A percentile compares a stretch with the other conserved stretches of the same genome.
Evolutionary conservation across 2,329 filamentous ascomycete species (phyloP).

Genomic region (Penicillium sp.): DNA sequence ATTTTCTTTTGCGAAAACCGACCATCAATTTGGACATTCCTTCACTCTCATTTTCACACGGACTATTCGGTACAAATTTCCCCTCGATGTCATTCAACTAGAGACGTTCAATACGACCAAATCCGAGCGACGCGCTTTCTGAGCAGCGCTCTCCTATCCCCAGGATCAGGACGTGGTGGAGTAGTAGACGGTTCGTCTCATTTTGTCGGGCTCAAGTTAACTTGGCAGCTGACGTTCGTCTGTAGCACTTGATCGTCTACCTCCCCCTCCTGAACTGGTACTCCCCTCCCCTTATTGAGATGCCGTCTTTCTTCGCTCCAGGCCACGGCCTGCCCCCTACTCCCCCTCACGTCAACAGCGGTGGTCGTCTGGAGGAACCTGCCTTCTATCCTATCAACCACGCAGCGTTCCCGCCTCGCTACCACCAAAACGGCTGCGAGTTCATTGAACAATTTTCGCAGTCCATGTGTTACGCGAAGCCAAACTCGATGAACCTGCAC

Average conservation of each 20-base stretch:
- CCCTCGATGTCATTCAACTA: conserved; percentile 43
- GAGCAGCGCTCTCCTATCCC: conserved; percentile 38
- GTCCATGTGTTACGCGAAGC: conserved; percentile 40
- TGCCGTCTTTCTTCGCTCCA: conserved; percentile 45
- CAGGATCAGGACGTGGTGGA: conserved; percentile 41
- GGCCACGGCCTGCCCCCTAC: conserved; percentile 44
- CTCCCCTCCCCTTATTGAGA: conserved; percentile 25
- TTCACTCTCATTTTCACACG: conserved; percentile 26
- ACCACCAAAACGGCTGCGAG: conserved; percentile 44
- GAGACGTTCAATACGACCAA: conserved; percentile 30
- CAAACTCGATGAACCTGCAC: conserved; percentile 34
- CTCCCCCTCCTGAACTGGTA: conserved; percentile 37
- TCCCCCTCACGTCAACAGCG: conserved; percentile 40
- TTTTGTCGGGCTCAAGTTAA: conserved; percentile 1
- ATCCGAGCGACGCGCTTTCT: conserved; percentile 40
- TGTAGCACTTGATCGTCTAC: conserved; percentile 34
- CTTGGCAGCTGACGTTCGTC: conserved; percentile 21
- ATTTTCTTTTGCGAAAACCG: background rate
- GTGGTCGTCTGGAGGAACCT: conserved; percentile 40
- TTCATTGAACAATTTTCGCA: conserved; percentile 49
- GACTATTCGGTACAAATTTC: conserved; percentile 25
- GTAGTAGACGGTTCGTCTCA: conserved; percentile 43
- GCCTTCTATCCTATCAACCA: conserved; percentile 40
- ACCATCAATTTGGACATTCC: conserved; percentile 14
- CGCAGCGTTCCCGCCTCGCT: conserved; percentile 42